These are phyloP conservation scores for Alternaria conjuncta DNA, from an alignment of 2,329 filamentous ascomycete species.

Conservation along the genomic window DNA sequence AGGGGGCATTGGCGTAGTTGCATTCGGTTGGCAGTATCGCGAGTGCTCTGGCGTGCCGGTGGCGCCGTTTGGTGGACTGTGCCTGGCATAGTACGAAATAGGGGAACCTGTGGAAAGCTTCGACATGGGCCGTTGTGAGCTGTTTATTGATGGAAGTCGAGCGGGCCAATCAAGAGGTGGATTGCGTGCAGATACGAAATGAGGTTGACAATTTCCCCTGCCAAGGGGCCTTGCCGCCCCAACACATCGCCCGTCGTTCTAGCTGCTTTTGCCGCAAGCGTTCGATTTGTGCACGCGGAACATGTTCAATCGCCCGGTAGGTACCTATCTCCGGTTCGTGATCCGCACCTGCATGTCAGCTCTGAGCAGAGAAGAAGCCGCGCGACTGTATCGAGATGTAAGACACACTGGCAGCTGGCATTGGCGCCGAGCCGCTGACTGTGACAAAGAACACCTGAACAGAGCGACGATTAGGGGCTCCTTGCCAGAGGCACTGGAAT, in stretches of 20 bases:
- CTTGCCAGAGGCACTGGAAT: neutral
- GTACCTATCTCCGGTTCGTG: slow-evolving; percentile 7
- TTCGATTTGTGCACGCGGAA: slow-evolving; percentile 18
- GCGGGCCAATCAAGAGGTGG: slow-evolving; percentile 27
- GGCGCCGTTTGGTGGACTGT: slow-evolving; percentile 32
- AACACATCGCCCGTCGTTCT: slow-evolving; percentile 30
- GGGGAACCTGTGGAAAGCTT: slow-evolving; percentile 35
- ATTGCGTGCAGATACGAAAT: slow-evolving; percentile 40
- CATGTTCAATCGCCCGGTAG: slow-evolving; percentile 17
- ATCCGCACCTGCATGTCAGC: slow-evolving; percentile 10
- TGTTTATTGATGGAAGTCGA: slow-evolving; percentile 41
- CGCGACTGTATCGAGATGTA: slow-evolving; percentile 5
- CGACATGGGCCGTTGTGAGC: slow-evolving; percentile 32
- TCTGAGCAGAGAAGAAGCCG: slow-evolving; percentile 1
- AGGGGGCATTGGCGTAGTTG: slow-evolving; percentile 36
- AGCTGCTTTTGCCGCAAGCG: slow-evolving; percentile 26
- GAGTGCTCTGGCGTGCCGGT: slow-evolving; percentile 32
- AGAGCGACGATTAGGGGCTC: slow-evolving; percentile 6
- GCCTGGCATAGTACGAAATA: slow-evolving; percentile 40
- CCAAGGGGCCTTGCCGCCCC: slow-evolving; percentile 38
- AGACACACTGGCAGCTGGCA: neutral
- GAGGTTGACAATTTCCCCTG: slow-evolving; percentile 40
- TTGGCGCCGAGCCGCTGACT: neutral
- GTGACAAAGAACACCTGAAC: slow-evolving; percentile 9
- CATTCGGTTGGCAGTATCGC: slow-evolving; percentile 33